Percentiles rank a stretch among this genome's conserved stretches.
Conservation (phyloP, 2,329 filamentous ascomycete genomes). For the Plenodomus biglobosus region DNA sequence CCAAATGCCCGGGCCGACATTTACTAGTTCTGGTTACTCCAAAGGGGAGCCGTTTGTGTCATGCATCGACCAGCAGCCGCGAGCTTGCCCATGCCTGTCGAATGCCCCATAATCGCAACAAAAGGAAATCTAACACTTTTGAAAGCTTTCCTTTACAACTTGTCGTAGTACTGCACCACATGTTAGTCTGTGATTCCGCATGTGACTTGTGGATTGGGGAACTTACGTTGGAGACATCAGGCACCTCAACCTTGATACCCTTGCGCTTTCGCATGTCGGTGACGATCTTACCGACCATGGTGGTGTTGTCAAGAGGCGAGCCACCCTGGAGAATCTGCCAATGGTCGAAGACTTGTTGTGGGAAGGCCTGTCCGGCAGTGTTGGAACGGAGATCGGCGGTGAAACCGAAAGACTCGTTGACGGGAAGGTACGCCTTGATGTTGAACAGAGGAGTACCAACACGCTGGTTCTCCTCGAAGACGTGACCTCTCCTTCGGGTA, state of each 20-base stretch:
- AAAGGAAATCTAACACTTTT: slow-evolving; percentile 50
- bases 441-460: slow-evolving; percentile 99
- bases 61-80: slow-evolving; percentile 39
- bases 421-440: slow-evolving; percentile 95
- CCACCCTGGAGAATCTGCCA: slow-evolving; percentile 96
- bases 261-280: slow-evolving; percentile 96
- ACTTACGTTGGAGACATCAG: slow-evolving; percentile 94
- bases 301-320: slow-evolving; percentile 79
- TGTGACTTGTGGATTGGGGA: background rate
- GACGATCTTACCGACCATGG: slow-evolving; percentile 82
- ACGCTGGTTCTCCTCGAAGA: slow-evolving; percentile 97
- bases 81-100: slow-evolving; percentile 41
- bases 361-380: slow-evolving; percentile 98
- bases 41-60: slow-evolving; percentile 35
- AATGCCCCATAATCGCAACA: slow-evolving; percentile 34
- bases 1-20: slow-evolving; percentile 42
- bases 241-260: slow-evolving; percentile 96
- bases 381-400: slow-evolving; percentile 91
- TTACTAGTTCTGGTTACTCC: slow-evolving; percentile 39
- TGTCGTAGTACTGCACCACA: slow-evolving; percentile 85
- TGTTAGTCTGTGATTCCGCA: slow-evolving; percentile 42
- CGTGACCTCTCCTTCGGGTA: slow-evolving; percentile 96
- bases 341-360: slow-evolving; percentile 98
- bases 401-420: slow-evolving; percentile 99
- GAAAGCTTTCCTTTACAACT: slow-evolving; percentile 71